Evolutionary conservation across 805 yeast species (phyloP).

Genomic region (Blastobotrys parvus): DNA sequence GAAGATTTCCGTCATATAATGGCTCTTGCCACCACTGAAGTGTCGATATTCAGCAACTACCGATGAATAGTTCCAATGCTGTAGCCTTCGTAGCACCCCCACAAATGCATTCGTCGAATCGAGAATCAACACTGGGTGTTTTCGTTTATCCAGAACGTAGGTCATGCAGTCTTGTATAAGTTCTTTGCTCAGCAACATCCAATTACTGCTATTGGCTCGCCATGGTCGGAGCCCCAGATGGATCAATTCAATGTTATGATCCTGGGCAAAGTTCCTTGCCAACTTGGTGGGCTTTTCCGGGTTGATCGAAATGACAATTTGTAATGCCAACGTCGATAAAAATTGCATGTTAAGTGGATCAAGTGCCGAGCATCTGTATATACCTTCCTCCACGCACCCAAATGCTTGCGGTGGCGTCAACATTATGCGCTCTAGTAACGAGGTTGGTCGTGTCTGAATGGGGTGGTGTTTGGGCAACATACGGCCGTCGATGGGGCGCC

Average conservation of each 20-base stretch:
- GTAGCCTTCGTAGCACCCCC: conserved; percentile 73
- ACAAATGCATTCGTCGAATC: conserved; percentile 75
- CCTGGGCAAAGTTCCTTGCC: conserved; percentile 56
- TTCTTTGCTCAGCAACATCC: conserved; percentile 69
- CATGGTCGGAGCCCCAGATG: conserved; percentile 32
- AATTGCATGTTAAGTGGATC: conserved; percentile 74
- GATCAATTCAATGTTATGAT: conserved; percentile 25
- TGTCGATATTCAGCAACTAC: conserved; percentile 78
- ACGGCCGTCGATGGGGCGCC: too few species aligned
- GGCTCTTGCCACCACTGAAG: conserved; percentile 62
- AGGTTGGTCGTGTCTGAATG: too few species aligned
- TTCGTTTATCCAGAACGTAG: conserved; percentile 48
- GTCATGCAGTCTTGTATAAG: conserved; percentile 60
- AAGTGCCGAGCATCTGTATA: conserved; percentile 72
- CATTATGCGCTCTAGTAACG: too few species aligned
- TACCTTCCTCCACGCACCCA: conserved; percentile 82
- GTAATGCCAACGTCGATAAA: conserved; percentile 60
- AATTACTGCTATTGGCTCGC: conserved; percentile 37
- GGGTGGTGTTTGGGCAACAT: too few species aligned
- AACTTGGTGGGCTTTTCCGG: conserved; percentile 78
- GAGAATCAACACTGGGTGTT: conserved; percentile 64
- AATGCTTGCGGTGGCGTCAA: conserved; percentile 88
- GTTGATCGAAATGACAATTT: conserved; percentile 64
- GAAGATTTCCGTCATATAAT: conserved; percentile 74
- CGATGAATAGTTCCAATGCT: conserved; percentile 83